Percentiles rank a stretch among this genome's conserved stretches.
These are phyloP conservation scores for Wickerhamiella qilinensis DNA, from an alignment of 805 yeast species.

Conservation along the genomic window DNA sequence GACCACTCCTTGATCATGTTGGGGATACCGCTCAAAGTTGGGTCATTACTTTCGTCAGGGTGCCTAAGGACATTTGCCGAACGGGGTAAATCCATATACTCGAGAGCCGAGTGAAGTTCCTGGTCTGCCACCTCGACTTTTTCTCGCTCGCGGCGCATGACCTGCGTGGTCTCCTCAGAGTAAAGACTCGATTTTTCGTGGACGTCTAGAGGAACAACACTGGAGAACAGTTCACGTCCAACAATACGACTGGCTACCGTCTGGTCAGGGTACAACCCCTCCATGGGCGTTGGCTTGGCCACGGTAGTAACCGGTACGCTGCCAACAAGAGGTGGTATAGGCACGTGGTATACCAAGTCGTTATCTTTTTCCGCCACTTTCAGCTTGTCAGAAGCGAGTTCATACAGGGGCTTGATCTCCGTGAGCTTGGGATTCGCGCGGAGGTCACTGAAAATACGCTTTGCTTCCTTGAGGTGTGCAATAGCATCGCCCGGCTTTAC, in stretches of 20 bases:
- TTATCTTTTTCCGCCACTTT: conserved; percentile 53
- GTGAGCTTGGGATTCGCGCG: conserved; percentile 13
- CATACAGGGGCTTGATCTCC: conserved; percentile 1
- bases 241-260: conserved; percentile 20
- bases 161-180: conserved; percentile 74
- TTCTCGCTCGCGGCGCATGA: conserved; percentile 60
- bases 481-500: conserved; percentile 64
- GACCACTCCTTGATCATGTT: conserved; percentile 27
- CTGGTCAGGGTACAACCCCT: conserved; percentile 26
- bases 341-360: conserved; percentile 75
- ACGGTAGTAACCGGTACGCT: conserved; percentile 57
- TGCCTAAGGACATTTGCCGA: conserved; percentile 27
- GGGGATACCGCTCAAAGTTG: conserved; percentile 25
- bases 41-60: conserved; percentile 8
- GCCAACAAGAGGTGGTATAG: conserved; percentile 50
- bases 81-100: conserved; percentile 63
- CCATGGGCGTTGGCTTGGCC: conserved; percentile 39
- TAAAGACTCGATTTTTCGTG: conserved; percentile 78
- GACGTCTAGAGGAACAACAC: conserved; percentile 70
- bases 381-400: conserved; percentile 4
- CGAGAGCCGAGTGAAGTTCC: conserved; percentile 64
- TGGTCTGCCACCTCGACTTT: conserved; percentile 61
- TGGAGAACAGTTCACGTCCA: conserved; percentile 49
- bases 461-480: conserved; percentile 41
- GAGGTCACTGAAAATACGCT: conserved; percentile 8